A percentile compares a stretch with the other conserved stretches of the same genome.
Evolutionary conservation across 1,284 basidiomycete genomes (phyloP).

Genomic region (Malassezia yamatoensis): DNA sequence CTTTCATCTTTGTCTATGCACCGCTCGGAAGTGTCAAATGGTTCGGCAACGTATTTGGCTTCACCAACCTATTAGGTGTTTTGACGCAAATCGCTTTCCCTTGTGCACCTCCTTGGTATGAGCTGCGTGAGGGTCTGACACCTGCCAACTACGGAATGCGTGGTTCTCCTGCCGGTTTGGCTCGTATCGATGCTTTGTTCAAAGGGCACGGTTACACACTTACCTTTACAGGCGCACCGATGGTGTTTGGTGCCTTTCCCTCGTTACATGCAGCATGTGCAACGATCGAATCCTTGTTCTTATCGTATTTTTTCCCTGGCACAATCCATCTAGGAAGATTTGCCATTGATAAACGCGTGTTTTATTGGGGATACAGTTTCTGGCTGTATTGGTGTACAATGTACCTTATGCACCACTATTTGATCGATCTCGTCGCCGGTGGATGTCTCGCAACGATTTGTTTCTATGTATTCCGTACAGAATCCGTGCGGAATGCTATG

Average conservation of each 20-base stretch:
- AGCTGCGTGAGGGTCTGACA: slow-evolving; percentile 88
- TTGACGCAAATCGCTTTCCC: slow-evolving; percentile 80
- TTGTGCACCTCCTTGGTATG: slow-evolving; percentile 90
- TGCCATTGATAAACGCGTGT: slow-evolving; percentile 49
- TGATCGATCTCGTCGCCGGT: slow-evolving; percentile 89
- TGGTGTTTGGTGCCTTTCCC: slow-evolving; percentile 95
- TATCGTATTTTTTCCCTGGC: slow-evolving; percentile 83
- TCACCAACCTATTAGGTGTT: slow-evolving; percentile 83
- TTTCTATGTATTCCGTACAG: slow-evolving; percentile 59
- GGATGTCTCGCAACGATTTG: slow-evolving; percentile 75
- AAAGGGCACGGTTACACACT: slow-evolving; percentile 66
- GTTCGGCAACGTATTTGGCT: slow-evolving; percentile 82
- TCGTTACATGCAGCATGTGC: slow-evolving; percentile 81
- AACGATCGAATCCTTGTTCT: slow-evolving; percentile 83
- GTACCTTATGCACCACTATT: slow-evolving; percentile 61
- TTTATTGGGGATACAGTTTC: slow-evolving; percentile 75
- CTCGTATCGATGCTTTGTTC: slow-evolving; percentile 83
- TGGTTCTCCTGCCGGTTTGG: slow-evolving; percentile 79
- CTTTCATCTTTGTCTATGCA: slow-evolving; percentile 68
- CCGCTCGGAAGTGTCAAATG: slow-evolving; percentile 69
- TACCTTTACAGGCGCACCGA: slow-evolving; percentile 76
- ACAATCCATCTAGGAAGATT: slow-evolving; percentile 25
- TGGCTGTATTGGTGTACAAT: slow-evolving; percentile 95
- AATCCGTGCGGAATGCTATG: slow-evolving; percentile 35
- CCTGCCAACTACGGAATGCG: slow-evolving; percentile 84